Percentiles rank a stretch among this genome's conserved stretches.
Evolutionary conservation across 1,284 basidiomycete genomes (phyloP).

Genomic region (Trametes versicolor): DNA sequence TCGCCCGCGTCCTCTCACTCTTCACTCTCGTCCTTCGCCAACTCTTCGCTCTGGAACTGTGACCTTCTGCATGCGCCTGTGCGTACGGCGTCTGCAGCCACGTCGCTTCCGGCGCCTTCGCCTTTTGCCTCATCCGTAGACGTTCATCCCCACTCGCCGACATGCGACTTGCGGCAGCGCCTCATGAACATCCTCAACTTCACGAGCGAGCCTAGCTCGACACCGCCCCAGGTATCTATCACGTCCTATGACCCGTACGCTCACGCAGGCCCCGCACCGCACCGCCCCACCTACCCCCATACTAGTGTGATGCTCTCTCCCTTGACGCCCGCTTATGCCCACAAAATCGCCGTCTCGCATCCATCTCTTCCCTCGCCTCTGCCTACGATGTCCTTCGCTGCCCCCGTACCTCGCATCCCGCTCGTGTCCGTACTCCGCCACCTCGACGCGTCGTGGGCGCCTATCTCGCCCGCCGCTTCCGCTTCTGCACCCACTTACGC

Average conservation of each 20-base stretch:
- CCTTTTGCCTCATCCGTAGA: slow-evolving; percentile 10
- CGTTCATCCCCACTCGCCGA: slow-evolving; percentile 19
- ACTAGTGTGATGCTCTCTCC: slow-evolving; percentile 28
- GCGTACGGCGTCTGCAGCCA: slow-evolving; percentile 9
- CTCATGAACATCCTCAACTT: slow-evolving; percentile 27
- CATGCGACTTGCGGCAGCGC: slow-evolving; percentile 30
- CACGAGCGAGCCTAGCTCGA: slow-evolving; percentile 20
- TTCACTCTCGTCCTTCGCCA: slow-evolving; percentile 22
- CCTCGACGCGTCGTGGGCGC: slow-evolving; percentile 27
- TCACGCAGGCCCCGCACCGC: slow-evolving; percentile 19
- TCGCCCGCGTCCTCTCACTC: slow-evolving; percentile 23
- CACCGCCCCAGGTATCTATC: slow-evolving; percentile 15
- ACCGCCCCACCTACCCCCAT: slow-evolving; percentile 20
- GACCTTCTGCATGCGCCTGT: slow-evolving; percentile 23
- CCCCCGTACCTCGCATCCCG: slow-evolving; percentile 29
- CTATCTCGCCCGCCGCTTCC: slow-evolving; percentile 17
- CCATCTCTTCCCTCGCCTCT: slow-evolving; percentile 22
- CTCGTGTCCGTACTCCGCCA: slow-evolving; percentile 26
- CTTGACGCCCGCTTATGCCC: slow-evolving; percentile 23
- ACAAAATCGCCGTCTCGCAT: slow-evolving; percentile 22
- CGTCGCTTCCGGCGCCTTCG: slow-evolving; percentile 19
- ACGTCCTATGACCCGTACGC: slow-evolving; percentile 20
- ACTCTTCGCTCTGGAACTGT: slow-evolving; percentile 24
- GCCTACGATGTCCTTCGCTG: slow-evolving; percentile 30
- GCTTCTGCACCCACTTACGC: slow-evolving; percentile 10